These are phyloP conservation scores for Pseudogymnoascus sp. DNA, from an alignment of 2,329 filamentous ascomycete genomes.

Conservation along the genomic window DNA sequence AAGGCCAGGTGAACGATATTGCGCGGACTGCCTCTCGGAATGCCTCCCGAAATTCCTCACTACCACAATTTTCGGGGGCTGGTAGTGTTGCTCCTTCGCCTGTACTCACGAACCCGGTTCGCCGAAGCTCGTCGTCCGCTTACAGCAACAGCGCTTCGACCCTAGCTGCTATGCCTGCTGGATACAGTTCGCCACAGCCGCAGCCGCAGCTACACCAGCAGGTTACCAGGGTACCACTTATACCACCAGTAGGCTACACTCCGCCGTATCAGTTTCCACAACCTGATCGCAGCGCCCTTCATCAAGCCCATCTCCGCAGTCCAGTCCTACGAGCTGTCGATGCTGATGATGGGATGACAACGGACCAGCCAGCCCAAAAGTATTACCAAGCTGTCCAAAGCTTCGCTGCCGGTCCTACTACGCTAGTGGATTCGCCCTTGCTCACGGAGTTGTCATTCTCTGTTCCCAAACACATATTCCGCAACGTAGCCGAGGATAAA, in stretches of 20 bases:
- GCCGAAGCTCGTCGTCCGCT: neutral
- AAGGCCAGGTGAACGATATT: neutral
- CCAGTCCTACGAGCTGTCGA: slow-evolving; percentile 34
- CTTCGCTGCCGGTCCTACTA: slow-evolving; percentile 42
- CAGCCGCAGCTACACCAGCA: neutral
- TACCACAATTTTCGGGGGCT: neutral
- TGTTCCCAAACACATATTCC: slow-evolving; percentile 16
- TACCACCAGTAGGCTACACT: neutral
- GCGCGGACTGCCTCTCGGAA: neutral
- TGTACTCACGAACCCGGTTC: neutral
- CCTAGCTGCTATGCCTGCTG: neutral
- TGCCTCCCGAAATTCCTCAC: neutral
- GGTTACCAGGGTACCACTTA: neutral
- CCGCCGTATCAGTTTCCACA: slow-evolving; percentile 30
- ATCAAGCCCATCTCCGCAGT: slow-evolving; percentile 51
- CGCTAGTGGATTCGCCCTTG: slow-evolving; percentile 23
- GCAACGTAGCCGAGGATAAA: slow-evolving; percentile 22
- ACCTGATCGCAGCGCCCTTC: slow-evolving; percentile 43
- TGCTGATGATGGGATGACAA: slow-evolving; percentile 18
- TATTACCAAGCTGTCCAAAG: slow-evolving; percentile 50
- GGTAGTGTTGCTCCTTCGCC: neutral
- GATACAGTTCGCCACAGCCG: neutral
- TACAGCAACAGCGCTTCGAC: neutral
- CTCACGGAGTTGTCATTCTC: slow-evolving; percentile 32
- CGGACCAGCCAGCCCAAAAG: slow-evolving; percentile 20